A percentile compares a stretch with the other conserved stretches of the same genome.
phyloP scores from a whole-genome alignment of 2,329 filamentous ascomycete genomes.

The Didymella lethalis region DNA sequence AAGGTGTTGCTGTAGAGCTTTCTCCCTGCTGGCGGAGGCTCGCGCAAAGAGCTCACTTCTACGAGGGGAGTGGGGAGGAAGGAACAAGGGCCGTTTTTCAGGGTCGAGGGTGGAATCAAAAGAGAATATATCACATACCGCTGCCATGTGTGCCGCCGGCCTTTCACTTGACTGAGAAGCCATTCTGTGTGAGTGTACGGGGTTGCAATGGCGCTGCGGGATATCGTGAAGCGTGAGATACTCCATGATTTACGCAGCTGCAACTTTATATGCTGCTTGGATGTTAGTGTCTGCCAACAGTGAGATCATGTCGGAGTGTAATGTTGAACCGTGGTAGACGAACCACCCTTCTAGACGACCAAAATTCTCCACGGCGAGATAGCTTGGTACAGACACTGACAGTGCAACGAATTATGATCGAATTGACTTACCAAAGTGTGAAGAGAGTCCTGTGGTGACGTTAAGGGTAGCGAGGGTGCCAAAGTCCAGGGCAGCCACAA shows the following conservation, averaged over 20 bases:
- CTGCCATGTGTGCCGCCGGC: slow-evolving; percentile 36
- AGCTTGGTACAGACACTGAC: neutral
- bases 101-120: slow-evolving; percentile 14
- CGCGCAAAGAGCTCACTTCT: neutral
- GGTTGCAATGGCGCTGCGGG: slow-evolving; percentile 44
- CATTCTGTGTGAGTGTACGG: slow-evolving; percentile 41
- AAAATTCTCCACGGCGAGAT: neutral
- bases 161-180: slow-evolving; percentile 36
- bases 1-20: neutral
- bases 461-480: slow-evolving; percentile 9
- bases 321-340: slow-evolving; percentile 12
- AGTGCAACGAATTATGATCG: neutral
- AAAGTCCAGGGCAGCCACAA: slow-evolving; percentile 15
- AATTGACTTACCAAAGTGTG: slow-evolving; percentile 5
- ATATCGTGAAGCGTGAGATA: slow-evolving; percentile 52
- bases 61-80: slow-evolving; percentile 12
- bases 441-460: neutral
- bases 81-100: slow-evolving; percentile 1
- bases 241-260: slow-evolving; percentile 39
- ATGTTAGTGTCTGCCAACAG: slow-evolving; percentile 5
- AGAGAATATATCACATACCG: slow-evolving; percentile 37
- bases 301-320: neutral
- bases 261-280: slow-evolving; percentile 22
- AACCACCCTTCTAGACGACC: slow-evolving; percentile 1
- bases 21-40: neutral